Evolutionary conservation across 2,329 filamentous ascomycete genomes (phyloP).

Genomic region (Xylariales sp.): DNA sequence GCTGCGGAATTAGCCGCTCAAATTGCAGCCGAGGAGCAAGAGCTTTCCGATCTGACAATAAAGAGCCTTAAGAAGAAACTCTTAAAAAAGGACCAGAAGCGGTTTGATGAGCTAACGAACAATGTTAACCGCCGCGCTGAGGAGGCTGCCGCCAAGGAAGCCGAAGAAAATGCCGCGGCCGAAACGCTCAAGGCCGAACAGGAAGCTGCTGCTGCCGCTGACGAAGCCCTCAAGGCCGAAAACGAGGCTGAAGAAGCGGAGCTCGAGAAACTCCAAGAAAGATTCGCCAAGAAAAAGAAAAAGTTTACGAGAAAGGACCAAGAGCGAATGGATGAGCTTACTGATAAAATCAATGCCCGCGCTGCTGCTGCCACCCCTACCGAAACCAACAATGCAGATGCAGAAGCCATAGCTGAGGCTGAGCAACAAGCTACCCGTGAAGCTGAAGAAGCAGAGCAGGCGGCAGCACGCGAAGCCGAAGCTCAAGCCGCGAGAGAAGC

Average conservation of each 20-base stretch:
- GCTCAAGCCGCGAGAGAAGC: slow-evolving; percentile 1
- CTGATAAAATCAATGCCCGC: slow-evolving; percentile 23
- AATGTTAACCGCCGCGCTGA: slow-evolving; percentile 49
- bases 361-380: slow-evolving; percentile 23
- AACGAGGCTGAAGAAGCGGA: slow-evolving; percentile 30
- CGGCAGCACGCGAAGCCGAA: slow-evolving; percentile 23
- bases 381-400: slow-evolving; percentile 24
- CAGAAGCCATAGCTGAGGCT: slow-evolving; percentile 33
- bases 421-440: slow-evolving; percentile 24
- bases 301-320: slow-evolving; percentile 27
- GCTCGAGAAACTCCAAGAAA: slow-evolving; percentile 18
- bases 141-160: slow-evolving; percentile 53
- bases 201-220: slow-evolving; percentile 25
- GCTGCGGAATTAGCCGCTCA: slow-evolving; percentile 47
- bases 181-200: slow-evolving; percentile 41
- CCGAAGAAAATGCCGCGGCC: slow-evolving; percentile 49
- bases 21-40: slow-evolving; percentile 56
- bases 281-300: slow-evolving; percentile 19
- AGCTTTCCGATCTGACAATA: slow-evolving; percentile 48
- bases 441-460: slow-evolving; percentile 39
- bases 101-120: slow-evolving; percentile 52
- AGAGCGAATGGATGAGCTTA: slow-evolving; percentile 32
- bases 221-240: slow-evolving; percentile 29
- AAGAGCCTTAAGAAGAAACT: slow-evolving; percentile 49
- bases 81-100: slow-evolving; percentile 47